Evolutionary conservation across 2,329 filamentous ascomycete genomes (phyloP).

Genomic region (Clarireedia paspali): DNA sequence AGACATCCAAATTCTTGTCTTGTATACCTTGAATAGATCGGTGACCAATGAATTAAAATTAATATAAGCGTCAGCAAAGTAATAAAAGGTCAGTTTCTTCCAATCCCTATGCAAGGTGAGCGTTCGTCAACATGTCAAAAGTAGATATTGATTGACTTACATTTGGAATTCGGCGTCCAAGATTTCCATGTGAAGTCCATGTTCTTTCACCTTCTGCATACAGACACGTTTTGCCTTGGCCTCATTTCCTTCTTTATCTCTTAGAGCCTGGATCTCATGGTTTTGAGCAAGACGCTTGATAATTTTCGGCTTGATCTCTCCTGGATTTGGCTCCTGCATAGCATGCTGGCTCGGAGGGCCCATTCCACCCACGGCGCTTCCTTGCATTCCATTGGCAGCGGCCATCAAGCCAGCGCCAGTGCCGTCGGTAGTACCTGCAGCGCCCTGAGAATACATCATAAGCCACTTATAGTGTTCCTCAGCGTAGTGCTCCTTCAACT

Average conservation of each 20-base stretch:
- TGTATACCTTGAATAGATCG: slow-evolving; percentile 98
- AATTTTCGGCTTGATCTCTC: slow-evolving; percentile 87
- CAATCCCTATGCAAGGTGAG: slow-evolving; percentile 62
- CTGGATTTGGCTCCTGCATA: slow-evolving; percentile 60
- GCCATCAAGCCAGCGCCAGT: slow-evolving; percentile 55
- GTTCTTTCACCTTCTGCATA: slow-evolving; percentile 92
- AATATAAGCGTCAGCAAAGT: slow-evolving; percentile 96
- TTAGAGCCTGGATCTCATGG: slow-evolving; percentile 81
- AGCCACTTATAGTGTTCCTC: slow-evolving; percentile 98
- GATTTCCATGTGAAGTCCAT: slow-evolving; percentile 96
- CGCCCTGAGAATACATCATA: slow-evolving; percentile 94
- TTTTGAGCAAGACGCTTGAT: slow-evolving; percentile 91
- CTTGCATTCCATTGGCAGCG: slow-evolving; percentile 54
- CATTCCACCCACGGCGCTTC: slow-evolving; percentile 70
- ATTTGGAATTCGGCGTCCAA: slow-evolving; percentile 98
- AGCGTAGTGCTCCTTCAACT: slow-evolving; percentile 82
- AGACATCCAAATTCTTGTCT: slow-evolving; percentile 99
- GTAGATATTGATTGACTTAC: slow-evolving; percentile 47
- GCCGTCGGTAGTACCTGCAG: slow-evolving; percentile 52
- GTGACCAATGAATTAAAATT: slow-evolving; percentile 98
- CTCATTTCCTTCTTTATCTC: slow-evolving; percentile 95
- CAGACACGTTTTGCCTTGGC: slow-evolving; percentile 95
- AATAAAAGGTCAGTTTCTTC: slow-evolving; percentile 98
- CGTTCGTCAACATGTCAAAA: neutral
- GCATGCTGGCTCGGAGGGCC: slow-evolving; percentile 67